Evolutionary conservation across 2,329 filamentous ascomycete genomes (phyloP), one percentile per base, ranked within the genome.

Genomic region (Volutella citrinella): DNA sequence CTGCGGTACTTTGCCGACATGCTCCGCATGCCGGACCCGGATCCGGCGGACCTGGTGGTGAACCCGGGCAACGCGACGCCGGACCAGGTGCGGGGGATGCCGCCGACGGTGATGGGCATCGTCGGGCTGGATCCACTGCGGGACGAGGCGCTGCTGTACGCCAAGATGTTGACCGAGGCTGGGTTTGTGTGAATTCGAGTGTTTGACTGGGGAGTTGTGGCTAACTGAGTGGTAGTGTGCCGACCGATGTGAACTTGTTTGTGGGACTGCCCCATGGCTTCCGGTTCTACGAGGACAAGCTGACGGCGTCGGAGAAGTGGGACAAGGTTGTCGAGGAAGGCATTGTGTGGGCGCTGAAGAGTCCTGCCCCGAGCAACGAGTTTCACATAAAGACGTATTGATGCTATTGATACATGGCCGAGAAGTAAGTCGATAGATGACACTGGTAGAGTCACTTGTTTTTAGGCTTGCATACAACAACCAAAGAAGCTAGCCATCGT

Each of bases 241-340:
- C 72, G 0, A 74, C 70, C 0, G 55, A 72, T 34, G 52, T 69
- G 1, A 56, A 65, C 35, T 42, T 78, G 1, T 76, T 76, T 49
- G 64, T 58, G 17, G 74, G 74, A 0, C 52, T 78, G 1, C 75
- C 75, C 0, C 75, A 78, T 54, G 68, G 66, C 0, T 75, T 75
- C 15, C 36, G 57, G 5, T 40, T 52, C 1, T 69, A 65, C 36
- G 64, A 64, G 5, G 56, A 61, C 9, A 57, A 52, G n/a, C 30
- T 72, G 8, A 34, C 12, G 10, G 61, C 59, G 17, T 61, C 55
- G 6, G 51, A 56, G 19, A 46, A 61, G 20, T 72, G 66, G 65
- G 68, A 72, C 30, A 46, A 54, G 18, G 60, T 65, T 9, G 56
- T 69, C 17, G 60, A 65, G 22, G 45, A 64, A 8, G 69, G 69